Conservation (phyloP, 164 flowering plant genomes). For the Vitis vinifera region DNA sequence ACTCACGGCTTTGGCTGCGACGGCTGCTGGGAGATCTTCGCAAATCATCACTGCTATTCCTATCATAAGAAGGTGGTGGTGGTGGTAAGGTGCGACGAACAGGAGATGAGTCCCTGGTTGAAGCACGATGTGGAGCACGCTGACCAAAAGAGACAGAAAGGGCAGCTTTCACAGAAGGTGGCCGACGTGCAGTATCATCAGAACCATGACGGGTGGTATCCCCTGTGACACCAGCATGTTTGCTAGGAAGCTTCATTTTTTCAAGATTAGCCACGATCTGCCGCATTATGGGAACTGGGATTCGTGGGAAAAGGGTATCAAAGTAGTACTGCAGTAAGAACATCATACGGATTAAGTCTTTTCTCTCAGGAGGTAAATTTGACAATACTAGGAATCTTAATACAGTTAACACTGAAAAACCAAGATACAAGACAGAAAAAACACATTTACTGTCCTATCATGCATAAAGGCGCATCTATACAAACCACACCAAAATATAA, state of each 20-base stretch:
- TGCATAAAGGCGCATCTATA: neutral
- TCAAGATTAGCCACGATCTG: constrained; percentile 79
- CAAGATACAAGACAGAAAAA: neutral
- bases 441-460: no score
- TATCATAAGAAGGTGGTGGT: constrained; percentile 45
- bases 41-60: constrained; percentile 40
- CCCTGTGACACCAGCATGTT: constrained; percentile 83
- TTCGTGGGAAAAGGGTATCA: constrained; percentile 96
- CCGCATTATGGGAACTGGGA: constrained; percentile 91
- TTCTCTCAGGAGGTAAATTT: neutral
- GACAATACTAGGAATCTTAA: neutral
- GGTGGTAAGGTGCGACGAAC: constrained; percentile 72
- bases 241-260: constrained; percentile 82
- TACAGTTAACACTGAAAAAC: neutral
- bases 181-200: constrained; percentile 95
- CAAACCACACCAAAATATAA: no score
- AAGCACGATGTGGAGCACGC: constrained; percentile 99
- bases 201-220: constrained; percentile 80
- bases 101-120: constrained; percentile 96
- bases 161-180: constrained; percentile 98
- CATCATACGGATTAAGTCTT: neutral
- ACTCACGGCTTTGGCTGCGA: constrained; percentile 64
- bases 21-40: constrained; percentile 57
- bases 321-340: constrained; percentile 80
- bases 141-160: constrained; percentile 99